Evolutionary conservation across 208 protist species (phyloP).

Genomic region (Trypanosoma caninum): DNA sequence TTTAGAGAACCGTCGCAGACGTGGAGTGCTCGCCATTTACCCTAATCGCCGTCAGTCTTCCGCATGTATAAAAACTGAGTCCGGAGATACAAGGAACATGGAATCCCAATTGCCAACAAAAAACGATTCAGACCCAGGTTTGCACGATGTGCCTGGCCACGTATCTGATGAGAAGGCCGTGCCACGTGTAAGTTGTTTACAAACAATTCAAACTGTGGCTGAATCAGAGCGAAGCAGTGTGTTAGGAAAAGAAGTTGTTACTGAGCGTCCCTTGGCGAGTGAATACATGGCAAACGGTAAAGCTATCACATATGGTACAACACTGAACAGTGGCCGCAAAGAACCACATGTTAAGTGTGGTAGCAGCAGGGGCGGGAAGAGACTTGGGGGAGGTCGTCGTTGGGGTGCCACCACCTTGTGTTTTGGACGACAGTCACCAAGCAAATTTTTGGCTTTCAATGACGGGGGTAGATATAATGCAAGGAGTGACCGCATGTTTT

Average conservation of each 20-base stretch:
- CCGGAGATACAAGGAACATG: background rate
- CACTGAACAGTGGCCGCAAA: no score
- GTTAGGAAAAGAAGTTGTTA: no score
- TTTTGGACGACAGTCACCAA: no score
- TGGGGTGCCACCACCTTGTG: no score
- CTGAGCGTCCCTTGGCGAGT: no score
- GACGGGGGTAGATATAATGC: background rate
- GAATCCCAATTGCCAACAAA: background rate
- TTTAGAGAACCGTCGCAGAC: conserved; percentile 61
- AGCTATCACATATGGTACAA: no score
- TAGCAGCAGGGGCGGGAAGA: no score
- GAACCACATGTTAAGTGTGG: no score
- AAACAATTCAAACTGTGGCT: background rate
- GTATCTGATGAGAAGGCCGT: background rate
- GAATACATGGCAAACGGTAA: no score
- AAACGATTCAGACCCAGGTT: conserved; percentile 1
- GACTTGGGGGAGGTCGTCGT: no score
- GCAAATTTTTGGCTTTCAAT: background rate
- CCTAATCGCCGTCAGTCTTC: conserved; percentile 13
- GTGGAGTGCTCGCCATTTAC: conserved; percentile 40
- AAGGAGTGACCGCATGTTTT: background rate
- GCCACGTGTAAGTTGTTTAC: background rate
- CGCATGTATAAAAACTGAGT: conserved; percentile 28
- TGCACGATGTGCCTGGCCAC: background rate
- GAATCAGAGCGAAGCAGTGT: background rate